phyloP scores from a whole-genome alignment of 1,284 basidiomycete genomes.

The Ganoderma lucidum region DNA sequence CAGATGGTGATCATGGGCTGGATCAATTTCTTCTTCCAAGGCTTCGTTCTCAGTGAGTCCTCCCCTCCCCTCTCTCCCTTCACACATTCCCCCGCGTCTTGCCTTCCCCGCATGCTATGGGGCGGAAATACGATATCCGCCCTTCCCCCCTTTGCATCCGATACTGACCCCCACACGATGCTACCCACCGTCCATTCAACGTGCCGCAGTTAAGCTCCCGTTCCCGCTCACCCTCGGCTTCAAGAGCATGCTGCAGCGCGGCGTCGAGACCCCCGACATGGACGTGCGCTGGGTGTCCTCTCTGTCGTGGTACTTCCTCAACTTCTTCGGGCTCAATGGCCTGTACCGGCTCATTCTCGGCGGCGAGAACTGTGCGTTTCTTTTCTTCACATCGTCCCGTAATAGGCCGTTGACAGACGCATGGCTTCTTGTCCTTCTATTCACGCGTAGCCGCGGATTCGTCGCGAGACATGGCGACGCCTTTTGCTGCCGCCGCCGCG shows the following conservation, averaged over 20 bases:
- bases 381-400: conserved; percentile 13
- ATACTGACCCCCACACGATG: background rate
- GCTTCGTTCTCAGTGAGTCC: conserved; percentile 93
- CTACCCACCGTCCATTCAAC: background rate
- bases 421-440: conserved; percentile 22
- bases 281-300: conserved; percentile 99
- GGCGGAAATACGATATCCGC: conserved; percentile 10
- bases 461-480: conserved; percentile 77
- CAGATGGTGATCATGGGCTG: conserved; percentile 99
- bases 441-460: conserved; percentile 72
- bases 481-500: conserved; percentile 75
- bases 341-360: conserved; percentile 95
- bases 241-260: conserved; percentile 98
- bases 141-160: conserved; percentile 8
- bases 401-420: conserved; percentile 17
- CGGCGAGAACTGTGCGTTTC: conserved; percentile 82
- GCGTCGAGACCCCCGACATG: conserved; percentile 96
- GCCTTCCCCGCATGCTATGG: conserved; percentile 6
- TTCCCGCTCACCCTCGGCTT: conserved; percentile 98
- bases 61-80: background rate
- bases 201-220: conserved; percentile 86
- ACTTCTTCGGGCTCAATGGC: conserved; percentile 97
- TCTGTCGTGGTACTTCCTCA: conserved; percentile 99
- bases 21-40: conserved; percentile 99
- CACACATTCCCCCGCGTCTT: background rate